Evolutionary conservation across 768 basidiomycete genomes (phyloP), one percentile per base, ranked within the genome.

Genomic region (Lyophyllum semitale): DNA sequence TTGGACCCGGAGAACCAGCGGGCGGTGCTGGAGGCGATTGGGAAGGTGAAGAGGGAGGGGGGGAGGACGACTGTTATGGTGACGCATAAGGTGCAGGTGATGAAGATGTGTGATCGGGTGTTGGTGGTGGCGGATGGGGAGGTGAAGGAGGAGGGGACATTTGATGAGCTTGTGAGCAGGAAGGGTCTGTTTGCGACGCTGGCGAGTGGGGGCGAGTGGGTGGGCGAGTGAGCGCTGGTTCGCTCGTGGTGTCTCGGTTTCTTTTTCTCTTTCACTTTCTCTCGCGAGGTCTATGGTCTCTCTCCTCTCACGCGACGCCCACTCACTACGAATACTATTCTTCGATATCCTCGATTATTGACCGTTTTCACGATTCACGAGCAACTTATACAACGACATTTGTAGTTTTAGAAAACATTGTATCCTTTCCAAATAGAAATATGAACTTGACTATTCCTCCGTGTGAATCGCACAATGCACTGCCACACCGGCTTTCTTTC

Each of bases 41-140:
- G 29, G 15, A 56, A 50, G 46, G 50, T 59, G 45, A 55, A 53
- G 23, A 46, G 17, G 15, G 84, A 83, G 73, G 69, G 77, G n/a
- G 84, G 84, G 20, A 76, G 87, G 52, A 96, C 94, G 59, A 94
- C 92, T 53, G 70, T 98, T 59, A 89, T 98, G 81, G 85, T 98
- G 61, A 98, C 95, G 12, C 96, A 98, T 73, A 96, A 96, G 70
- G 69, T 93, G 27, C 82, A 85, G 41, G 85, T 93, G 27, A 98
- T 98, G 95, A 79, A 78, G 67, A 84, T 90, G 83, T 98, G 96
- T 71, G 94, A 98, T 70, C 80, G 93, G 30, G 85, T 98, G 30
- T 60, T 97, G 18, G 88, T 96, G 40, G 70, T 98, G 5, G 78
- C 85, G 17, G 84, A 86, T n/a, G 96, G 95, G 1, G 69, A 69